These are phyloP conservation scores for Bondarzewia mesenterica DNA, from an alignment of 1,284 basidiomycete species.

Conservation along the genomic window DNA sequence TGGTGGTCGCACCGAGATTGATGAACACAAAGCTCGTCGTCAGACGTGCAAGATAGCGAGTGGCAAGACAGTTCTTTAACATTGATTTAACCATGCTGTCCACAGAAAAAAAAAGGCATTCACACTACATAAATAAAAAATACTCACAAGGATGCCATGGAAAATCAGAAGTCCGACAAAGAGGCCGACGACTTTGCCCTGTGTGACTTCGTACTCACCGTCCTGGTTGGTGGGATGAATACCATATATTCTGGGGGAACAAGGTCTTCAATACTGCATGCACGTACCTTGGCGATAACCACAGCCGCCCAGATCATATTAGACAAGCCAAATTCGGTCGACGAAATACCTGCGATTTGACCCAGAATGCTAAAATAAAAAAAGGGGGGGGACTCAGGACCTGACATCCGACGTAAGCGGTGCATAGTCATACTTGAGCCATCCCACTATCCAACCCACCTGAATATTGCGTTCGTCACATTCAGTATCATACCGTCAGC, in stretches of 20 bases:
- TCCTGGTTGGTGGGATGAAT: constrained; percentile 23
- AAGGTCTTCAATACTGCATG: constrained; percentile 1
- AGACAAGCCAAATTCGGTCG: constrained; percentile 84
- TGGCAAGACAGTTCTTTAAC: constrained; percentile 73
- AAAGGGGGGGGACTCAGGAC: background rate
- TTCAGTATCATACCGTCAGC: background rate
- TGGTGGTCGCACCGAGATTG: constrained; percentile 69
- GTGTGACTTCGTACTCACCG: constrained; percentile 39
- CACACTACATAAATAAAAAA: constrained; percentile 4
- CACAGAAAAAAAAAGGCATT: too few species aligned
- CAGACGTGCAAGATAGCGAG: constrained; percentile 70
- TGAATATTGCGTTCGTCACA: background rate
- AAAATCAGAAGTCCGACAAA: constrained; percentile 64
- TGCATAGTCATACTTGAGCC: constrained; percentile 53
- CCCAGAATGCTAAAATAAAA: constrained; percentile 48
- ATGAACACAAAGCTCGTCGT: constrained; percentile 83
- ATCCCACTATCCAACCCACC: constrained; percentile 71
- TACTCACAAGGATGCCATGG: constrained; percentile 60
- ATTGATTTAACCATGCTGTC: too few species aligned
- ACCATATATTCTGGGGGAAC: constrained; percentile 1
- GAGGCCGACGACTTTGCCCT: constrained; percentile 70
- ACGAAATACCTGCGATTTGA: constrained; percentile 77
- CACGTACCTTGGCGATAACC: constrained; percentile 45
- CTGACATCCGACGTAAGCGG: background rate
- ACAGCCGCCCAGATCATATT: constrained; percentile 86